phyloP scores from a whole-genome alignment of 352 stramenopile species.

The Globisporangium paddicum region DNA sequence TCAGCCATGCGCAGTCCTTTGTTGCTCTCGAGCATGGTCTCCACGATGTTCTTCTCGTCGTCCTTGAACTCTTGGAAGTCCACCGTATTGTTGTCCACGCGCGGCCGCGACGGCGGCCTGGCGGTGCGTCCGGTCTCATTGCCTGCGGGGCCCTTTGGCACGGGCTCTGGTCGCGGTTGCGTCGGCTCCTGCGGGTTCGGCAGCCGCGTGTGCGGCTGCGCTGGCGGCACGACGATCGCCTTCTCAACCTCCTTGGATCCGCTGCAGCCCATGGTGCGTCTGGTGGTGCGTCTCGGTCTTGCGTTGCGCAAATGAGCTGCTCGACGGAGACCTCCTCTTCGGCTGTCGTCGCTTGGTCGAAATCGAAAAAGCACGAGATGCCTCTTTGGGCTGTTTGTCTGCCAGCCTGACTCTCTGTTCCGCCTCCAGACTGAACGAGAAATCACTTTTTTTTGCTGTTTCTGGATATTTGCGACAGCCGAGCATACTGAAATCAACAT shows the following conservation, averaged over 20 bases:
- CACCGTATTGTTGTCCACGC: conserved; percentile 43
- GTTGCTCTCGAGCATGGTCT: conserved; percentile 87
- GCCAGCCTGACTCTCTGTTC: conserved; percentile 4
- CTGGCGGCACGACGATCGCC: not conserved
- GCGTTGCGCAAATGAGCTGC: conserved; percentile 2
- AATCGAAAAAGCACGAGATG: not conserved
- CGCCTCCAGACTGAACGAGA: too few relatives aligned
- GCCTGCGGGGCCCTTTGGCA: not conserved
- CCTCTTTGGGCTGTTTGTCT: not conserved
- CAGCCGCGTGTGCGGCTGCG: not conserved
- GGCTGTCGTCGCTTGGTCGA: conserved; percentile 7
- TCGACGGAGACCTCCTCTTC: not conserved
- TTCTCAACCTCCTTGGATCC: conserved; percentile 10
- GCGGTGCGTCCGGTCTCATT: not conserved
- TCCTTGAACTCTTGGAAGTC: conserved; percentile 86
- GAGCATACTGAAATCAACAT: too few relatives aligned
- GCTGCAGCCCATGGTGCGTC: conserved; percentile 10
- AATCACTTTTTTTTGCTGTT: not conserved
- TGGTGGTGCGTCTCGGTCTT: not conserved
- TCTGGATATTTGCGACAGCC: too few relatives aligned
- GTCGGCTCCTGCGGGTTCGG: conserved; percentile 7
- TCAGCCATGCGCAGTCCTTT: conserved; percentile 83
- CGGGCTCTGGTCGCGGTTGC: not conserved
- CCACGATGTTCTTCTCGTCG: conserved; percentile 83
- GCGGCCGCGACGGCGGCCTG: conserved; percentile 6